Percentiles rank a stretch among this genome's conserved stretches.
Conservation (phyloP, 2,329 filamentous ascomycete species). For the Cordyceps cicadae region DNA sequence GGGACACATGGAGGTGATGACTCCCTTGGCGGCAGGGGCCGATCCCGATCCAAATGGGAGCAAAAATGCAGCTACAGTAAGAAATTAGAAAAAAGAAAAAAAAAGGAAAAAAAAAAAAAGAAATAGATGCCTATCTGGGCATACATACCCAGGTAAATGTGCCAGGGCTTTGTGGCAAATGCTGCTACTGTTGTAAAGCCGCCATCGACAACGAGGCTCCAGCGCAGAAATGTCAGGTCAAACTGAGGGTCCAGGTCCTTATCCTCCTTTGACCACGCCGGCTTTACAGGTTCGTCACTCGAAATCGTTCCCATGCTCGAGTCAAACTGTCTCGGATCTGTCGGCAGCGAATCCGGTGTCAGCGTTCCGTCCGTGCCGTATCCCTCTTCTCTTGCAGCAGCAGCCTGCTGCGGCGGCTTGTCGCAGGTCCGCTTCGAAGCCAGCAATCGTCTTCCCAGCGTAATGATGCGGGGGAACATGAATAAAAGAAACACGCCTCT, state of each 20-base stretch:
- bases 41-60: slow-evolving; percentile 63
- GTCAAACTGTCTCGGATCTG: slow-evolving; percentile 33
- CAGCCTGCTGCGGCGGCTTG: slow-evolving; percentile 2
- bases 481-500: slow-evolving; percentile 47
- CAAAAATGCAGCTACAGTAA: slow-evolving; percentile 47
- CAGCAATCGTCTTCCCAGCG: slow-evolving; percentile 28
- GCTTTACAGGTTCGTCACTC: slow-evolving; percentile 34
- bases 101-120: background rate
- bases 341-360: slow-evolving; percentile 21
- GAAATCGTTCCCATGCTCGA: slow-evolving; percentile 27
- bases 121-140: background rate
- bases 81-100: background rate
- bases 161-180: slow-evolving; percentile 55
- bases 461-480: slow-evolving; percentile 45
- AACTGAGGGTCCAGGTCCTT: slow-evolving; percentile 46
- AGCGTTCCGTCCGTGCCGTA: slow-evolving; percentile 12
- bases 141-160: slow-evolving; percentile 52
- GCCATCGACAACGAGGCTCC: slow-evolving; percentile 57
- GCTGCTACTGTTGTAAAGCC: slow-evolving; percentile 54
- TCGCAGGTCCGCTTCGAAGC: background rate
- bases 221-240: slow-evolving; percentile 59
- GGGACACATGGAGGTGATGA: slow-evolving; percentile 64
- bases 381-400: background rate
- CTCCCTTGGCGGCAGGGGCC: slow-evolving; percentile 61
- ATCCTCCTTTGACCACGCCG: slow-evolving; percentile 20